Evolutionary conservation across 2,329 filamentous ascomycete species (phyloP).

Genomic region (Aureobasidium sp.): DNA sequence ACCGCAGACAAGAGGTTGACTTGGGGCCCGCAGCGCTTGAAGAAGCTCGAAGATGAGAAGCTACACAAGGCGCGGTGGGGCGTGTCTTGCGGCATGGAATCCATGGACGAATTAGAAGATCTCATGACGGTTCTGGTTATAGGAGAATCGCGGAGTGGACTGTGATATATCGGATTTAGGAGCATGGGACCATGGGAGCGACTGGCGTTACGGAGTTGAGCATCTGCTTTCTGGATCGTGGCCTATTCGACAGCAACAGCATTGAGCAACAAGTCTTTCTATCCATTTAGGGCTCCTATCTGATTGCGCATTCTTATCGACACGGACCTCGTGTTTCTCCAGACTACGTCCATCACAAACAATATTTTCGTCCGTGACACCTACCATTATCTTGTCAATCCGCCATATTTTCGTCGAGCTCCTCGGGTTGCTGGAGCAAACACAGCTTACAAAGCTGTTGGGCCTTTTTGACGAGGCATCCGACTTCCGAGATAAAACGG

Average conservation of each 20-base stretch:
- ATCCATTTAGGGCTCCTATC: neutral
- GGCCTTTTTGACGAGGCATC: neutral
- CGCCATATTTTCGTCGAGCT: neutral
- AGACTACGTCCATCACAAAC: neutral
- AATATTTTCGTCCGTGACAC: neutral
- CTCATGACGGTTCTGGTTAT: conserved; percentile 19
- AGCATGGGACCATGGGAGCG: neutral
- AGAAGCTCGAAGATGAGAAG: conserved; percentile 49
- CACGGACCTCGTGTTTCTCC: neutral
- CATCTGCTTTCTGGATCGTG: neutral
- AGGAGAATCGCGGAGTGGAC: neutral
- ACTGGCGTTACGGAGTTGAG: neutral
- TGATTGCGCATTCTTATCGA: neutral
- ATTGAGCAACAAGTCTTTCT: neutral
- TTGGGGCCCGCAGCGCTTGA: conserved; percentile 63
- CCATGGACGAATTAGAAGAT: conserved; percentile 17
- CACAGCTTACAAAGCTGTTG: conserved; percentile 12
- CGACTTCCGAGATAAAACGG: neutral
- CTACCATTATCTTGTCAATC: neutral
- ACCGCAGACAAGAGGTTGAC: conserved; percentile 47
- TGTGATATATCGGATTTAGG: neutral
- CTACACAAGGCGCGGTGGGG: neutral
- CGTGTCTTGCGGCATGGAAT: neutral
- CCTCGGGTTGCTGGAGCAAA: neutral
- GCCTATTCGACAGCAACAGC: neutral